A percentile compares a stretch with the other conserved stretches of the same genome.
phyloP scores from a whole-genome alignment of 495 filamentous ascomycete species.

The Neurospora africana region DNA sequence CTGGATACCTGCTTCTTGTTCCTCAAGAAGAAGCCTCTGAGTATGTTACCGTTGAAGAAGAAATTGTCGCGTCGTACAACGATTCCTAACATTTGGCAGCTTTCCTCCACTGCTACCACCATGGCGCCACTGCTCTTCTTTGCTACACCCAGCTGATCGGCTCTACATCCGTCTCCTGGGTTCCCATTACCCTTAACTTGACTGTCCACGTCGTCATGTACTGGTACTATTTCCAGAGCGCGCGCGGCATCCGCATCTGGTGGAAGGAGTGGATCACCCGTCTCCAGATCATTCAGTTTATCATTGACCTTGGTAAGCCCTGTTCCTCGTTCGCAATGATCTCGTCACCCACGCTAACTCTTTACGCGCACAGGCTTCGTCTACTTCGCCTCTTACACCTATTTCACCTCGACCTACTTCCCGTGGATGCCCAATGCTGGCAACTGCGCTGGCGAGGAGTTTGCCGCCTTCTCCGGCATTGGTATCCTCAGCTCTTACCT shows the following conservation, averaged over 20 bases:
- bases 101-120: constrained; percentile 81
- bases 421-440: constrained; percentile 70
- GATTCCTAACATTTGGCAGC: constrained; percentile 34
- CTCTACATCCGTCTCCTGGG: constrained; percentile 69
- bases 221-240: constrained; percentile 74
- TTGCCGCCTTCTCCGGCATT: constrained; percentile 88
- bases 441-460: constrained; percentile 91
- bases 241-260: constrained; percentile 72
- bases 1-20: constrained; percentile 74
- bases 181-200: constrained; percentile 67
- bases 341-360: constrained; percentile 9
- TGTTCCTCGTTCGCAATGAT: not conserved
- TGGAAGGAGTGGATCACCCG: constrained; percentile 88
- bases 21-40: constrained; percentile 79
- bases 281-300: constrained; percentile 74
- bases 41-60: constrained; percentile 31
- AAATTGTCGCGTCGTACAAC: constrained; percentile 1
- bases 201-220: constrained; percentile 60
- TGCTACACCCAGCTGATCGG: constrained; percentile 80
- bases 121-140: constrained; percentile 72
- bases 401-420: constrained; percentile 91
- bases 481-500: constrained; percentile 88
- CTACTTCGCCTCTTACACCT: constrained; percentile 92
- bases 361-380: constrained; percentile 55
- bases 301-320: constrained; percentile 62